Base-by-base conservation (phyloP, 495 filamentous ascomycete species). In the Penicillium arizonense region DNA sequence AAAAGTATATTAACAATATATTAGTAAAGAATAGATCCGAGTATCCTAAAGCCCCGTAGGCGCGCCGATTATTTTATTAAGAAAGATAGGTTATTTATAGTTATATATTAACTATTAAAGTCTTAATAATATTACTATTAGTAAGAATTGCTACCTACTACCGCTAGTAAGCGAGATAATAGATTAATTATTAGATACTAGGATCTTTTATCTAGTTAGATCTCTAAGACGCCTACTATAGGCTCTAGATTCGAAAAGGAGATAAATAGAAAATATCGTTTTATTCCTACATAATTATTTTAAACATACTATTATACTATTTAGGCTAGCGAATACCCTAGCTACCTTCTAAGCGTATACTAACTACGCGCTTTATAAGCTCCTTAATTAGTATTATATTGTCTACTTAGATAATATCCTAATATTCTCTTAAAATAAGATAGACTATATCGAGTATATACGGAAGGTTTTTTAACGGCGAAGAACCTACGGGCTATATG, bases 261-360 rank as follows among this genome's bases (percentile, higher is more conserved):
- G 28, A 61, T 51, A 56, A 62, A 35, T 58, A 55, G 39, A 62
- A 59, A 43, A 64, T 40, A 35, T 38, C 40, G 16, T 59, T 59
- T 24, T 35, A 39, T 44, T 61, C 42, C 14, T 43, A 46, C 50
- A 58, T 51, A 52, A 37, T 14, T 53, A 32, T 14, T 58, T 37
- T 58, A 55, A 62, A 45, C 62, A 62, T 32, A 38, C 47, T 7
- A 23, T 62, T 14, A 59, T 59, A 43, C 39, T 46, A 28, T 62
- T 62, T 50, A 53, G 34, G 1, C 32, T 62, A 32, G 56, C 33
- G 13, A 62, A 62, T 35, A 44, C 28, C 6, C 38, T 40, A 32
- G 43, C 13, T 34, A 53, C 16, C 8, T 60, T 57, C 33, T 52
- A 46, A 11, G 24, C 4, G 13, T 47, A 35, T 20, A 38, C n/a